phyloP scores from a whole-genome alignment of 106 monocot species.

The Dendrobium huoshanense region DNA sequence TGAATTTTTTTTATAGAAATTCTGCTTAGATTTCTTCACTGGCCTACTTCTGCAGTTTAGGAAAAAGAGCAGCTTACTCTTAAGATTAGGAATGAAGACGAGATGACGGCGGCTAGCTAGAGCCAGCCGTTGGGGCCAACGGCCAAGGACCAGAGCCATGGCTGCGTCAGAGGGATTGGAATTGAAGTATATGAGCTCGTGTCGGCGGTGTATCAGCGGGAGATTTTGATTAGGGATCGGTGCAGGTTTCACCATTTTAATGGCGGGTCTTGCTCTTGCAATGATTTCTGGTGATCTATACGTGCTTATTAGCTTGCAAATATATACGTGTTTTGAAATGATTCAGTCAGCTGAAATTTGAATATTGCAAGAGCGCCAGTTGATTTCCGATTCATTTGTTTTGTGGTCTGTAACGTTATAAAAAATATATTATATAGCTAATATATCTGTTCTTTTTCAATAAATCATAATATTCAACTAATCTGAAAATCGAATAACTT shows the following conservation, averaged over 20 bases:
- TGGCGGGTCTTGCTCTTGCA: constrained; percentile 29
- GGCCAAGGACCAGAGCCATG: constrained; percentile 37
- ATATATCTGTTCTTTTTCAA: no score
- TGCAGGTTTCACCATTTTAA: constrained; percentile 30
- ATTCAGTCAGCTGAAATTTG: neutral
- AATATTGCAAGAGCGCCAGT: neutral
- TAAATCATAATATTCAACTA: no score
- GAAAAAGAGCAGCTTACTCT: constrained; percentile 30
- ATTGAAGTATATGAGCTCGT: constrained; percentile 43
- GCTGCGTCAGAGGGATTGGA: constrained; percentile 39
- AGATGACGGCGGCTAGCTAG: constrained; percentile 44
- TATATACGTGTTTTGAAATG: neutral
- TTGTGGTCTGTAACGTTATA: no score
- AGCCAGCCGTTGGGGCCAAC: constrained; percentile 67
- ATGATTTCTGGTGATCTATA: constrained; percentile 21
- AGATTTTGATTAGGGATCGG: constrained; percentile 25
- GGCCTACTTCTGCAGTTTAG: no score
- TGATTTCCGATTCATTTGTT: no score
- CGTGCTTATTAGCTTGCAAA: neutral
- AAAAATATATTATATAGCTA: no score
- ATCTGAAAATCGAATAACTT: no score
- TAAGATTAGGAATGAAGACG: constrained; percentile 54
- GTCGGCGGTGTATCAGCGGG: constrained; percentile 20
- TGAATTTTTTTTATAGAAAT: no score
- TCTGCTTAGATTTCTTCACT: no score